Conservation (phyloP, 257 asterid species). For the Petunia secreta region DNA sequence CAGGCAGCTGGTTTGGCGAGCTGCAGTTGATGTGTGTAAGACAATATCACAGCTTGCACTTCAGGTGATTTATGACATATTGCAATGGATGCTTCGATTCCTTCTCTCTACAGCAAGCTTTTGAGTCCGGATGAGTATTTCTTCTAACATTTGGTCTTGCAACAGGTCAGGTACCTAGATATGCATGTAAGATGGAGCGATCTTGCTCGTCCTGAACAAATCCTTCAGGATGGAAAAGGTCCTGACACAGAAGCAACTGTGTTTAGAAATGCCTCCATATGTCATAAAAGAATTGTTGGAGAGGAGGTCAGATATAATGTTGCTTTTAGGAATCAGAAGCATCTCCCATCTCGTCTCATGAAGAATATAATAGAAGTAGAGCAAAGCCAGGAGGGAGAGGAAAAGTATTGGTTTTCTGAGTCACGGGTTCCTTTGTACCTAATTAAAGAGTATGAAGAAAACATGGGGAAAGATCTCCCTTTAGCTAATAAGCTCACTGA, state of each 20-base stretch:
- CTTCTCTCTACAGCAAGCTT: conserved; percentile 2
- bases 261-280: conserved; percentile 72
- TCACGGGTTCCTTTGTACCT: conserved; percentile 71
- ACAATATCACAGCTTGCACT: conserved; percentile 75
- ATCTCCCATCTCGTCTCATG: conserved; percentile 83
- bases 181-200: conserved; percentile 77
- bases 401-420: conserved; percentile 83
- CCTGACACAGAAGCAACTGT: conserved; percentile 70
- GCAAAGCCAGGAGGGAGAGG: conserved; percentile 58
- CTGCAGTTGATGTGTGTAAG: conserved; percentile 78
- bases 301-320: conserved; percentile 63
- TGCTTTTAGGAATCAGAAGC: conserved; percentile 76
- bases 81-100: not conserved
- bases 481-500: conserved; percentile 40
- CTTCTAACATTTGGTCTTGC: conserved; percentile 23
- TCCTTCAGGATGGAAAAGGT: conserved; percentile 63
- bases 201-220: conserved; percentile 69
- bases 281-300: conserved; percentile 57
- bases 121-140: not conserved
- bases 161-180: conserved; percentile 85
- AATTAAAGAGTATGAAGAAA: conserved; percentile 71
- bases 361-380: conserved; percentile 64
- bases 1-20: conserved; percentile 76
- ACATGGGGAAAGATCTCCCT: conserved; percentile 34
- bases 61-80: conserved; percentile 54